phyloP scores from a whole-genome alignment of 305 asterid genomes.

The Nicotiana rustica region DNA sequence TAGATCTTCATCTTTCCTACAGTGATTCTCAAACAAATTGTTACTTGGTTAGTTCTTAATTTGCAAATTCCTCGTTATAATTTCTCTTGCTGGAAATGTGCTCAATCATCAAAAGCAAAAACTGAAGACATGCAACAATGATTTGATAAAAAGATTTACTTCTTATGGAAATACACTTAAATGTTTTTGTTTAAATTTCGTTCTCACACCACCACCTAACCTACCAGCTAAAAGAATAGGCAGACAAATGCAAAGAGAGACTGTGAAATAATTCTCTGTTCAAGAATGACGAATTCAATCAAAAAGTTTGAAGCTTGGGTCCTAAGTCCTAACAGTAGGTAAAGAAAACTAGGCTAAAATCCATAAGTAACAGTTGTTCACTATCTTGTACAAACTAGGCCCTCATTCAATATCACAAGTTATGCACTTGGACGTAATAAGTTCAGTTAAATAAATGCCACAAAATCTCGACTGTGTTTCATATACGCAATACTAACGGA shows the following conservation, averaged over 20 bases:
- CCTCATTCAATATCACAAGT: too few relatives aligned
- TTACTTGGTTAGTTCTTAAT: not conserved
- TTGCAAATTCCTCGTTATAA: not conserved
- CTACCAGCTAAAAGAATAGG: not conserved
- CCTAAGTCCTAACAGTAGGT: not conserved
- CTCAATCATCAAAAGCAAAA: not conserved
- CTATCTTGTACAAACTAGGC: too few relatives aligned
- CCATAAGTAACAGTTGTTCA: too few relatives aligned
- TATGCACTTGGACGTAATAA: too few relatives aligned
- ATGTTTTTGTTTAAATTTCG: not conserved
- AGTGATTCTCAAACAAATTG: not conserved
- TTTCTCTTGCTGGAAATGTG: not conserved
- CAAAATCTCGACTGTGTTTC: too few relatives aligned
- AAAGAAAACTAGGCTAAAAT: too few relatives aligned
- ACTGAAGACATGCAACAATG: not conserved
- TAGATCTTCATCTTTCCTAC: not conserved
- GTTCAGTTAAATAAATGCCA: too few relatives aligned
- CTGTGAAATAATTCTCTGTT: not conserved
- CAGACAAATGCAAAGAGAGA: not conserved
- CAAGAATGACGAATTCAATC: slow-evolving; percentile 8
- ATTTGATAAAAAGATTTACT: not conserved
- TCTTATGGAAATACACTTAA: not conserved
- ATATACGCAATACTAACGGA: too few relatives aligned
- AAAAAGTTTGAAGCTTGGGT: not conserved
- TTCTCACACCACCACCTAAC: not conserved